These are phyloP conservation scores for Tricholoma bakamatsutake DNA, from an alignment of 768 basidiomycete genomes.

Conservation along the genomic window DNA sequence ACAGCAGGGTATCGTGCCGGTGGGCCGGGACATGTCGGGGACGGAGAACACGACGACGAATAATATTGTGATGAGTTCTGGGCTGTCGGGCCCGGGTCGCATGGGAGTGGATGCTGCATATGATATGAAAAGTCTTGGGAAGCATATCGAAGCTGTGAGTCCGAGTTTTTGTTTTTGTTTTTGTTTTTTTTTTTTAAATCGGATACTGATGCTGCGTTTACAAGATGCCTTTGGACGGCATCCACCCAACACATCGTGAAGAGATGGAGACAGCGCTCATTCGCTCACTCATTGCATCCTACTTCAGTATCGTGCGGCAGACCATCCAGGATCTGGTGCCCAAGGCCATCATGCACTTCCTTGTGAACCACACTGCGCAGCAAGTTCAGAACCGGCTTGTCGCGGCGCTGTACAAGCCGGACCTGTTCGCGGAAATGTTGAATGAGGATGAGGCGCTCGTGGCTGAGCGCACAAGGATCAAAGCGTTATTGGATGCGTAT, in stretches of 20 bases:
- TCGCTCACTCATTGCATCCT: constrained; percentile 89
- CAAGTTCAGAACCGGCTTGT: constrained; percentile 96
- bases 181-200: neutral
- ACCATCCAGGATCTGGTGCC: constrained; percentile 96
- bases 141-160: constrained; percentile 95
- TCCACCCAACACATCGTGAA: constrained; percentile 71
- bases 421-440: constrained; percentile 83
- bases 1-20: constrained; percentile 33
- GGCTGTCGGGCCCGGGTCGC: constrained; percentile 62
- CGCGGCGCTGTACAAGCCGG: constrained; percentile 91
- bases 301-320: constrained; percentile 94
- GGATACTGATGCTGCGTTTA: constrained; percentile 5
- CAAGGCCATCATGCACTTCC: constrained; percentile 97
- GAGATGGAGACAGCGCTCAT: constrained; percentile 97
- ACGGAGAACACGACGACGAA: constrained; percentile 29
- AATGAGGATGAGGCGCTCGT: constrained; percentile 96
- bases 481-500: constrained; percentile 93
- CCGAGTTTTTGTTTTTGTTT: neutral
- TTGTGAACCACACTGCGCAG: constrained; percentile 95
- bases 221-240: constrained; percentile 44
- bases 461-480: constrained; percentile 88
- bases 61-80: constrained; percentile 37
- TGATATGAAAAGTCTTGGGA: constrained; percentile 98
- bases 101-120: constrained; percentile 56
- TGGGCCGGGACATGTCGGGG: constrained; percentile 62